Conservation (phyloP, 2,329 filamentous ascomycete species). For the Dichotomopilus funicola region DNA sequence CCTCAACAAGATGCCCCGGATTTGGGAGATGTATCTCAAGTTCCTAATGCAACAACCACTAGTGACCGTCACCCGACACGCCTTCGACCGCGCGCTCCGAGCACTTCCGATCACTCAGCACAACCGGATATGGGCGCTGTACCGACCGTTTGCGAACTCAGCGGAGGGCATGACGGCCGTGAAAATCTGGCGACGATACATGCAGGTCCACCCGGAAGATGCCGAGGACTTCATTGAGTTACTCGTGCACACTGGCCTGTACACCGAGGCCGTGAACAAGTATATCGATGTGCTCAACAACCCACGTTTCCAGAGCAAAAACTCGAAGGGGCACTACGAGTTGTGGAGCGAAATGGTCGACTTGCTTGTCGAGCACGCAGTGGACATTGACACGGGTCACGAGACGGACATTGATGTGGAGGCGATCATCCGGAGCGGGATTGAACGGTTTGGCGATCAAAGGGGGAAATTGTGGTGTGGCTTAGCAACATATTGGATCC, state of each 20-base stretch:
- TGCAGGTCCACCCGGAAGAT: slow-evolving; percentile 94
- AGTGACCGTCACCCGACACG: slow-evolving; percentile 75
- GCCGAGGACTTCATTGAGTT: slow-evolving; percentile 93
- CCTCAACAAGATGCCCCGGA: slow-evolving; percentile 96
- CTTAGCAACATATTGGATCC: slow-evolving; percentile 93
- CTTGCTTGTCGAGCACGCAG: slow-evolving; percentile 82
- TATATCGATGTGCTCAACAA: slow-evolving; percentile 94
- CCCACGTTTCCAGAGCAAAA: slow-evolving; percentile 81
- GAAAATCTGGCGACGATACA: slow-evolving; percentile 90
- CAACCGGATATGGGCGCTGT: slow-evolving; percentile 89
- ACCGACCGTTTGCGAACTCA: slow-evolving; percentile 84
- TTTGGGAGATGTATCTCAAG: slow-evolving; percentile 95
- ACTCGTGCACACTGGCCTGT: slow-evolving; percentile 70
- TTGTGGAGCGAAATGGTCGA: slow-evolving; percentile 98
- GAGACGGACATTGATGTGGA: slow-evolving; percentile 85
- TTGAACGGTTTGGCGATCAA: slow-evolving; percentile 85
- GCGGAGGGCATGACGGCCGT: slow-evolving; percentile 85
- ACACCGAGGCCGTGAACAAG: slow-evolving; percentile 82
- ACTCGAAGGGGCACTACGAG: slow-evolving; percentile 91
- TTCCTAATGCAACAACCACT: slow-evolving; percentile 90
- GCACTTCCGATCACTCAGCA: slow-evolving; percentile 93
- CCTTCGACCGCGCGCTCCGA: slow-evolving; percentile 86
- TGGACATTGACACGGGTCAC: slow-evolving; percentile 72
- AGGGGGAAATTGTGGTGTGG: slow-evolving; percentile 92
- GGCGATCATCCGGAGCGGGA: slow-evolving; percentile 85